Evolutionary conservation across 208 protist genomes (phyloP).

Genomic region (Zelonia costaricensis): DNA sequence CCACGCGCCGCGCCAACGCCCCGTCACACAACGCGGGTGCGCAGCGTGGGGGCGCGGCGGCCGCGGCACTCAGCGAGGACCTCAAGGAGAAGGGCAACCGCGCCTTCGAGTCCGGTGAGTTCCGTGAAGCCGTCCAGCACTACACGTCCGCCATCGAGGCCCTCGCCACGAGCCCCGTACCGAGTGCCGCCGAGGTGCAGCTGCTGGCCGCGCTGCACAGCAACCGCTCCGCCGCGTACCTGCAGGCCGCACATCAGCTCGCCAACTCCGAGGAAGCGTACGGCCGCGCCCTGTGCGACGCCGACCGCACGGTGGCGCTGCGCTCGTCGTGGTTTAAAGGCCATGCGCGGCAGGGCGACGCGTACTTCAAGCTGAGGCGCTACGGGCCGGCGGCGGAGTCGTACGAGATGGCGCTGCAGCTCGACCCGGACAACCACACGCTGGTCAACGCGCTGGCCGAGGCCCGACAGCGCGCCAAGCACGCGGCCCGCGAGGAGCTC

Average conservation of each 20-base stretch:
- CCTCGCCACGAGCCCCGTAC: constrained; percentile 3
- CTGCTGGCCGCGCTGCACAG: constrained; percentile 89
- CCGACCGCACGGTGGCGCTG: constrained; percentile 80
- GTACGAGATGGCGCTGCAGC: constrained; percentile 88
- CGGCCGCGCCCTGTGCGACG: constrained; percentile 86
- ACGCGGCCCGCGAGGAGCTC: constrained; percentile 20
- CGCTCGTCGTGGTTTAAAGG: constrained; percentile 94
- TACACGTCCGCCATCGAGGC: constrained; percentile 89
- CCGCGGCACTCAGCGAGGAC: constrained; percentile 38
- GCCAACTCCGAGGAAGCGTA: constrained; percentile 42
- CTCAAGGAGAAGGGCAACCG: constrained; percentile 90
- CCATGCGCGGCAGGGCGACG: constrained; percentile 91
- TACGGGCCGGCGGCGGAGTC: constrained; percentile 88
- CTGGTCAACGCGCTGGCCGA: constrained; percentile 62
- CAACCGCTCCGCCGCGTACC: constrained; percentile 94
- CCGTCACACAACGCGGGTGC: constrained; percentile 3
- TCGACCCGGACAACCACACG: constrained; percentile 78
- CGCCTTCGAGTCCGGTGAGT: constrained; percentile 83
- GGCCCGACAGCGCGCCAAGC: constrained; percentile 40
- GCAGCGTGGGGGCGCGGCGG: constrained; percentile 6
- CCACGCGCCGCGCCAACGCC: constrained; percentile 1
- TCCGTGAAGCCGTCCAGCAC: constrained; percentile 64
- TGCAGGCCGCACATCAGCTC: constrained; percentile 68
- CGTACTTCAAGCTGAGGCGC: constrained; percentile 78
- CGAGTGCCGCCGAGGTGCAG: not conserved